Evolutionary conservation across 768 basidiomycete genomes (phyloP).

Genomic region (Scleroderma bovista): DNA sequence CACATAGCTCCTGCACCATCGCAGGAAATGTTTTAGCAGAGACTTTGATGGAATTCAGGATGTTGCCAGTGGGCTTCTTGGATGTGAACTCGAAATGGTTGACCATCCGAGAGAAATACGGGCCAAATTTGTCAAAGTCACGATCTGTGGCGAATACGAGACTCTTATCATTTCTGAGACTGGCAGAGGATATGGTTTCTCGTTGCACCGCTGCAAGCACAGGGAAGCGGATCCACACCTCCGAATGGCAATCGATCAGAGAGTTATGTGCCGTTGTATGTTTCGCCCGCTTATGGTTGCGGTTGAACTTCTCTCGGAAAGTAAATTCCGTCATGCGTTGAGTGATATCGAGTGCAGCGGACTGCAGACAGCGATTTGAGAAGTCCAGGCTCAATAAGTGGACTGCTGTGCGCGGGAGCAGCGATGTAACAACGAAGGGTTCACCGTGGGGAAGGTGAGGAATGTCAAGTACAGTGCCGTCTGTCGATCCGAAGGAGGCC

Average conservation of each 20-base stretch:
- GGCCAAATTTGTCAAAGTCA: slow-evolving; percentile 29
- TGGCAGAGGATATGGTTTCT: slow-evolving; percentile 34
- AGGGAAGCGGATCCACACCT: slow-evolving; percentile 59
- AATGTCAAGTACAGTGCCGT: slow-evolving; percentile 38
- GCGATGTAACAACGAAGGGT: slow-evolving; percentile 36
- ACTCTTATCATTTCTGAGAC: slow-evolving; percentile 26
- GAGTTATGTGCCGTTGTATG: slow-evolving; percentile 38
- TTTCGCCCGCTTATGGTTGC: slow-evolving; percentile 8
- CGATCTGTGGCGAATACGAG: slow-evolving; percentile 42
- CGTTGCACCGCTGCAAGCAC: slow-evolving; percentile 48
- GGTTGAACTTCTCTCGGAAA: slow-evolving; percentile 41
- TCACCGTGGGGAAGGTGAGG: slow-evolving; percentile 18
- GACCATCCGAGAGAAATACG: slow-evolving; percentile 44
- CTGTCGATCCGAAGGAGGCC: slow-evolving; percentile 48
- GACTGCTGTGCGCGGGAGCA: slow-evolving; percentile 36
- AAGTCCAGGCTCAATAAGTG: slow-evolving; percentile 40
- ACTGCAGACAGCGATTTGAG: slow-evolving; percentile 28
- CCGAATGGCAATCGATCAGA: slow-evolving; percentile 48
- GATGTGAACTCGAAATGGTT: slow-evolving; percentile 42
- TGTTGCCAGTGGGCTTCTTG: slow-evolving; percentile 46
- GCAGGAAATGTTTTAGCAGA: slow-evolving; percentile 24
- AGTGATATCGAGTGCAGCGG: slow-evolving; percentile 47
- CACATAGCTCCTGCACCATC: slow-evolving; percentile 17
- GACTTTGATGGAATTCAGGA: slow-evolving; percentile 36
- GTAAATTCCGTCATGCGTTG: slow-evolving; percentile 51